phyloP scores from a whole-genome alignment of 2,329 filamentous ascomycete species.

The Hymenoscyphus infarciens region DNA sequence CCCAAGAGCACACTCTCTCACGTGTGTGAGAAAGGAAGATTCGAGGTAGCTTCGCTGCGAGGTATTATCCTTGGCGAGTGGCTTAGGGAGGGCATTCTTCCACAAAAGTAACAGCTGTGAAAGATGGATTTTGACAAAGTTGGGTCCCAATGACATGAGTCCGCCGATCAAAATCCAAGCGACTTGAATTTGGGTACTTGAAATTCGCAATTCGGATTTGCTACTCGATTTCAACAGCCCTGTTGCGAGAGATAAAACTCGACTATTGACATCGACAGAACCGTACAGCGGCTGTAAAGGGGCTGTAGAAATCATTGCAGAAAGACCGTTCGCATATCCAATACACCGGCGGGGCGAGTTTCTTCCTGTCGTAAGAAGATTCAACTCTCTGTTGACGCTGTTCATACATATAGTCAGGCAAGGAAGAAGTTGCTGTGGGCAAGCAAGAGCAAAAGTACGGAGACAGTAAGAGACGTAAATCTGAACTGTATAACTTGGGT shows the following conservation, averaged over 20 bases:
- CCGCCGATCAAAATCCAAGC: slow-evolving; percentile 97
- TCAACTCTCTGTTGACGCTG: slow-evolving; percentile 82
- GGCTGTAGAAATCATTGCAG: slow-evolving; percentile 86
- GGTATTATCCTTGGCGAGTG: slow-evolving; percentile 87
- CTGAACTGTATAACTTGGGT: slow-evolving; percentile 95
- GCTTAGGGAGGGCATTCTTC: slow-evolving; percentile 96
- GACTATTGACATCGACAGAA: slow-evolving; percentile 91
- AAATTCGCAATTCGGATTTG: slow-evolving; percentile 84
- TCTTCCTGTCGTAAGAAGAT: slow-evolving; percentile 68
- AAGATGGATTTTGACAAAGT: slow-evolving; percentile 98
- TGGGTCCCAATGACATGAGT: slow-evolving; percentile 91
- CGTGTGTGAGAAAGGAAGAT: slow-evolving; percentile 88
- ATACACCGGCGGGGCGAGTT: slow-evolving; percentile 81
- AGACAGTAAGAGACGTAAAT: slow-evolving; percentile 83
- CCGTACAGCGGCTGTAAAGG: slow-evolving; percentile 86
- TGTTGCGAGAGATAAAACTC: slow-evolving; percentile 86
- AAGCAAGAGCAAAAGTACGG: slow-evolving; percentile 82
- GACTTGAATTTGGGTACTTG: slow-evolving; percentile 93
- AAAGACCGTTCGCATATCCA: slow-evolving; percentile 87
- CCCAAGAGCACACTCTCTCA: slow-evolving; percentile 88
- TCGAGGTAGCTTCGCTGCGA: slow-evolving; percentile 80
- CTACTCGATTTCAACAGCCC: slow-evolving; percentile 88
- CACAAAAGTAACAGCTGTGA: slow-evolving; percentile 89
- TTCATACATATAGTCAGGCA: slow-evolving; percentile 97
- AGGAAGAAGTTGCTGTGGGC: slow-evolving; percentile 85